Conservation (phyloP, 805 yeast genomes). For the Pichia exigua region DNA sequence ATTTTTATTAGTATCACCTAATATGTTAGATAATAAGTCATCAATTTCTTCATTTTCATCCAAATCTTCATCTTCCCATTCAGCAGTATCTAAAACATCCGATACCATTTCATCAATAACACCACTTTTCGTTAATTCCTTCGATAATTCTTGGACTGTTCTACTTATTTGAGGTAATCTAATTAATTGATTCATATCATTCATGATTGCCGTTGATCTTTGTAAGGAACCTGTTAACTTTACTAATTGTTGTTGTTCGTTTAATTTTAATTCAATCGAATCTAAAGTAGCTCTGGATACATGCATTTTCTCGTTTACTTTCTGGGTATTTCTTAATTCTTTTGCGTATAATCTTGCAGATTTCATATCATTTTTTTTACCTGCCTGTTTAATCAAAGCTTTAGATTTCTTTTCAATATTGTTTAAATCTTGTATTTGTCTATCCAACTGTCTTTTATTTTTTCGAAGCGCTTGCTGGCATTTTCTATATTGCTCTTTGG, state of each 20-base stretch:
- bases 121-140: constrained; percentile 79
- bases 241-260: constrained; percentile 83
- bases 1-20: constrained; percentile 30
- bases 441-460: constrained; percentile 77
- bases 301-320: constrained; percentile 66
- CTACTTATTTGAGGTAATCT: constrained; percentile 70
- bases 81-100: constrained; percentile 69
- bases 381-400: constrained; percentile 62
- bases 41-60: constrained; percentile 57
- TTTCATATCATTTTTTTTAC: constrained; percentile 66
- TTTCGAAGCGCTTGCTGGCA: constrained; percentile 75
- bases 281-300: constrained; percentile 80
- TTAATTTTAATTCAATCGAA: constrained; percentile 79
- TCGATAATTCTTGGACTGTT: constrained; percentile 79
- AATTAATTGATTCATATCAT: constrained; percentile 75
- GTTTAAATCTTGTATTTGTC: constrained; percentile 57
- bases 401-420: constrained; percentile 70
- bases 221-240: constrained; percentile 78
- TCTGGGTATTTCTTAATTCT: constrained; percentile 66
- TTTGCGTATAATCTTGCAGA: constrained; percentile 74
- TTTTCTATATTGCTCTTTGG: constrained; percentile 77
- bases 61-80: constrained; percentile 54
- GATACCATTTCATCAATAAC: constrained; percentile 93
- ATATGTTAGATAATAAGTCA: constrained; percentile 44
- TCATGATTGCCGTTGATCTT: constrained; percentile 73